Base-by-base conservation (phyloP, 2,329 filamentous ascomycete genomes). In the Fusarium sp. region DNA sequence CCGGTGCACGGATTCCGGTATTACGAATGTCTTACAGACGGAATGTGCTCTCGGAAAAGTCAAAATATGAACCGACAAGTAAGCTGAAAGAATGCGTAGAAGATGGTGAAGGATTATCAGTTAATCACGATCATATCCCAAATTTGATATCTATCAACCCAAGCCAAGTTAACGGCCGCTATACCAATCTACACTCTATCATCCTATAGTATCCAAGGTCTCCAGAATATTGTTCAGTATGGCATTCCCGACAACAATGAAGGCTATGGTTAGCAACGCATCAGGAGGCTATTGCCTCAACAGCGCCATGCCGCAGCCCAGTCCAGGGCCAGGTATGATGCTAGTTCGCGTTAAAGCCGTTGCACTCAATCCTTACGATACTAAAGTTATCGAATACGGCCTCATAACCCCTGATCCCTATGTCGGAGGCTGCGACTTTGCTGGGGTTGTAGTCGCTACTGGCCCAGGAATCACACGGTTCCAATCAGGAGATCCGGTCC, bases 361-460 rank as follows among this genome's bases (percentile, higher is more conserved):
- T 18, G 49, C 49, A 11, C 49, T 52, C 15, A 52, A 52, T 18
- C 49, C 49, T 11, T 38, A 52, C 2, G 49, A 52, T 52, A 27
- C 33, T 5, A 52, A 52, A 17, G 23, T 52, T 3, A 38, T 52
- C 23, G 49, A 52, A n/a, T 52, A 52, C 17, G 32, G 32, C 4
- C 23, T 37, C 17, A 27, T 52, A 2, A 3, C 3, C 27, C 32
- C 32, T 7, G 33, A 35, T 7, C 46, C 30, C 2, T 49, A 49
- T 18, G 20, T 52, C n/a, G 49, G 49, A 14, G 49, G 49, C 3
- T 52, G 49, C 49, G 49, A 52, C 2, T 52, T 52, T 27, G 49
- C 49, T 17, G 49, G 49, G 2, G 33, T 52, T 2, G 33, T 52
- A 14, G 49, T 52, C 17, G 20, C 20, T 26, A 18, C 12, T 27